phyloP scores from a whole-genome alignment of 169 alveolate species.

The Plasmodium cynomolgi region DNA sequence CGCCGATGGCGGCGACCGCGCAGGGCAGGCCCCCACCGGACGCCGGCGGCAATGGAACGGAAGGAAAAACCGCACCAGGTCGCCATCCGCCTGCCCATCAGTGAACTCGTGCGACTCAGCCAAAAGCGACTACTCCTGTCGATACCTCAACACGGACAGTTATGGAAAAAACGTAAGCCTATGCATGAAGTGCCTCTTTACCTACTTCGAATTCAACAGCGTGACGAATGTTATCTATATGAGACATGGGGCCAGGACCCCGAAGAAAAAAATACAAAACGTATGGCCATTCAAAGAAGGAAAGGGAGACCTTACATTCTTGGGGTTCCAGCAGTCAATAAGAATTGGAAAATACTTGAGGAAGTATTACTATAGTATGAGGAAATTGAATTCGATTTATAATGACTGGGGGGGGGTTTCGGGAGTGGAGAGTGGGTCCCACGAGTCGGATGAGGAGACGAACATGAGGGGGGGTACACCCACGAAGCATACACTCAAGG shows the following conservation, averaged over 20 bases:
- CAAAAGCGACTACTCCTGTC: slow-evolving; percentile 4
- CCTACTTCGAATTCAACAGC: slow-evolving; percentile 21
- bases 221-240: slow-evolving; percentile 42
- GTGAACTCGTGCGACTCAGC: slow-evolving; percentile 22
- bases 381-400: slow-evolving; percentile 11
- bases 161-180: slow-evolving; percentile 31
- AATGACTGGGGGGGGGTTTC: neutral
- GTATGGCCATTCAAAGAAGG: slow-evolving; percentile 65
- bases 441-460: neutral
- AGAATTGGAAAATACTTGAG: slow-evolving; percentile 54
- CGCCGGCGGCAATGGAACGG: neutral
- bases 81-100: neutral
- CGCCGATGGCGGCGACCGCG: neutral
- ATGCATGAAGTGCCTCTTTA: slow-evolving; percentile 45
- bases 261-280: slow-evolving; percentile 48
- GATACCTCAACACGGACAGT: slow-evolving; percentile 7
- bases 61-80: neutral
- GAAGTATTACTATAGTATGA: slow-evolving; percentile 42
- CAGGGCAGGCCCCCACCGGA: neutral
- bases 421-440: neutral
- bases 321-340: slow-evolving; percentile 62
- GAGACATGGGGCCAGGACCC: slow-evolving; percentile 75
- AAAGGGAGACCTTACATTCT: slow-evolving; percentile 49
- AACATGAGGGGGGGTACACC: neutral
- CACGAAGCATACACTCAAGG: neutral